Base-by-base conservation (phyloP, 2,329 filamentous ascomycete species). In the Sporothrix curviconia region DNA sequence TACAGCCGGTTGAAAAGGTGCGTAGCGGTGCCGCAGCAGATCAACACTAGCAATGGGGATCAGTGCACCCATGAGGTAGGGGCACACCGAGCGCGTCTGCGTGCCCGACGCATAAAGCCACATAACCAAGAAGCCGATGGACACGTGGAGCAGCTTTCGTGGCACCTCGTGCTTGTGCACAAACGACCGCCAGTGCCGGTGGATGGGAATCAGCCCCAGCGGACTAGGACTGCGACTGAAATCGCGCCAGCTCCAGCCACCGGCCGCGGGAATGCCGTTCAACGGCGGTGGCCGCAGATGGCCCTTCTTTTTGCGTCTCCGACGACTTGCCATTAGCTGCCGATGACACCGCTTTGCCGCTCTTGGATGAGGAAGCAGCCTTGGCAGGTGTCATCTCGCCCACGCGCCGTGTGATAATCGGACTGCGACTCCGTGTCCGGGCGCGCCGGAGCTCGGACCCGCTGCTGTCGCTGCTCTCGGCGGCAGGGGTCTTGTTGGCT, bases 121-220 rank as follows among this genome's bases (percentile, higher is more conserved):
- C 46, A 96, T 81, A 19, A 92, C 90, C 60, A 97, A 79, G 75
- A 97, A 97, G 56, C 94, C 94, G 68, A 99, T 99, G 49, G 92
- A 96, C 58, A 97, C 90, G 70, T 99, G 94, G 37, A 99, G 79
- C 40, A 85, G 77, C 72, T 99, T 99, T 66, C 94, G 87, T 9
- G 94, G 94, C 55, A 99, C 92, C 74, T 99, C 94, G 72, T 99
- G 92, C 66, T 90, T 91, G 79, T 99, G 94, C 62, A 96, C 89
- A 68, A 99, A 91, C 28, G 82, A 87, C 65, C 90, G 83, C 82
- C 94, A 99, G 69, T 94, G 87, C 60, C 89, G 81, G 71, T 99
- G 94, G 66, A 99, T 92, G 2, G 94, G 94, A 60, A 99, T 99
- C 50, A 97, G 79, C 8, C 94, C 94, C 4, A 97, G 80, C 9